Evolutionary conservation across 192 early-diverging fungal species (phyloP).

Genomic region (Dispira simplex): DNA sequence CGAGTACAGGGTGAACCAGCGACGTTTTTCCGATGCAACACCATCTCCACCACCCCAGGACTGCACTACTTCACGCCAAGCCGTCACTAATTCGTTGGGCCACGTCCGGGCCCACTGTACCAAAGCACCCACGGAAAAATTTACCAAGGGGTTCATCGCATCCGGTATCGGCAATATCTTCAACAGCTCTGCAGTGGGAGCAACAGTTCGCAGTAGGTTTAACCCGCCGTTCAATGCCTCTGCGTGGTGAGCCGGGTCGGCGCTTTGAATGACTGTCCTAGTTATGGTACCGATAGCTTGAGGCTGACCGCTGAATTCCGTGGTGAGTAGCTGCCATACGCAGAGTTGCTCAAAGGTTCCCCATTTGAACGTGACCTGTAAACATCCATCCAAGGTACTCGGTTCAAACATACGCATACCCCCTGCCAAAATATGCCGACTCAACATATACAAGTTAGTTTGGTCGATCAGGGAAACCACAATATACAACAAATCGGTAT

Average conservation of each 20-base stretch:
- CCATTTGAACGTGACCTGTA: constrained; percentile 19
- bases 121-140: not conserved
- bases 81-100: not conserved
- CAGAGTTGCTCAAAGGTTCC: constrained; percentile 39
- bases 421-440: constrained; percentile 13
- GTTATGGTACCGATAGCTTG: constrained; percentile 12
- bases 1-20: not conserved
- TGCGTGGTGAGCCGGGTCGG: constrained; percentile 12
- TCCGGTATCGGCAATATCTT: constrained; percentile 17
- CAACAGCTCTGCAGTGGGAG: not conserved
- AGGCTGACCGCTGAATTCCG: constrained; percentile 22
- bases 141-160: constrained; percentile 27
- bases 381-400: not conserved
- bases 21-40: not conserved
- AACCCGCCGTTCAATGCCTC: not conserved
- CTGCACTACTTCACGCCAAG: not conserved
- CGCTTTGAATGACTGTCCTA: constrained; percentile 9
- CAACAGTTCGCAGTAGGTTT: not conserved
- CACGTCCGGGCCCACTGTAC: not conserved
- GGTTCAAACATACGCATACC: constrained; percentile 18
- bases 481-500: constrained; percentile 17
- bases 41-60: too few relatives aligned
- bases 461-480: constrained; percentile 30
- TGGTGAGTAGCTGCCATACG: constrained; percentile 34
- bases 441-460: constrained; percentile 28